Evolutionary conservation across 192 early-diverging fungal species (phyloP).

Genomic region (Lobulomyces angularis): DNA sequence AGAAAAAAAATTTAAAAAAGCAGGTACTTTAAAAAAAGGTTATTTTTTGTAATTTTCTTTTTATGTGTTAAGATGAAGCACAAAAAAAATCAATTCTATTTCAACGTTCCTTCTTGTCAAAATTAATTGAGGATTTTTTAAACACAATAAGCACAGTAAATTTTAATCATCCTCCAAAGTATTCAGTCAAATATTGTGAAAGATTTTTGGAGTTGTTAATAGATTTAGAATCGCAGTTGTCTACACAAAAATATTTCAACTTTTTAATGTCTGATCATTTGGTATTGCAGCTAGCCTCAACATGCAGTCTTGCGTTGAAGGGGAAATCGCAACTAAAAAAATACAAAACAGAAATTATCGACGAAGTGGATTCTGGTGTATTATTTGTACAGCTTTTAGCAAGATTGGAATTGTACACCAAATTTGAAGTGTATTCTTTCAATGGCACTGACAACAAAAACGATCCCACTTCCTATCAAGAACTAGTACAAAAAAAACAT

Average conservation of each 20-base stretch:
- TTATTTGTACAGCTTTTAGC: slow-evolving; percentile 56
- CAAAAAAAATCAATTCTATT: slow-evolving; percentile 40
- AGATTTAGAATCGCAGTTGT: slow-evolving; percentile 74
- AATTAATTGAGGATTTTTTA: slow-evolving; percentile 54
- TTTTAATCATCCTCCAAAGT: slow-evolving; percentile 15
- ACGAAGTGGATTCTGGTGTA: slow-evolving; percentile 12
- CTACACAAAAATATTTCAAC: slow-evolving; percentile 82
- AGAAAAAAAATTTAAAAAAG: slow-evolving; percentile 12
- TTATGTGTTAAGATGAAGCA: slow-evolving; percentile 13
- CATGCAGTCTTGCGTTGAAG: slow-evolving; percentile 16
- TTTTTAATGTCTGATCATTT: slow-evolving; percentile 70
- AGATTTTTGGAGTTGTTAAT: slow-evolving; percentile 77
- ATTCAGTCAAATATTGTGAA: slow-evolving; percentile 47
- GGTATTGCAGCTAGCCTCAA: slow-evolving; percentile 25
- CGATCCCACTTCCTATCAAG: no score
- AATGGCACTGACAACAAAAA: slow-evolving; percentile 53
- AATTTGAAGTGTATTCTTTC: slow-evolving; percentile 72
- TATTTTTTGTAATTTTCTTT: neutral
- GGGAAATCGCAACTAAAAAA: slow-evolving; percentile 10
- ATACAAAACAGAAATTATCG: neutral
- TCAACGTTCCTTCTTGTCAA: slow-evolving; percentile 53
- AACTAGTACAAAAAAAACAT: slow-evolving; percentile 41
- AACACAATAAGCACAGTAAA: slow-evolving; percentile 30
- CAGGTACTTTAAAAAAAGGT: neutral
- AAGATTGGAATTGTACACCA: slow-evolving; percentile 55